A percentile compares a stretch with the other conserved stretches of the same genome.
phyloP scores from a whole-genome alignment of 2,329 filamentous ascomycete genomes.

The Albophoma yamanashiensis region DNA sequence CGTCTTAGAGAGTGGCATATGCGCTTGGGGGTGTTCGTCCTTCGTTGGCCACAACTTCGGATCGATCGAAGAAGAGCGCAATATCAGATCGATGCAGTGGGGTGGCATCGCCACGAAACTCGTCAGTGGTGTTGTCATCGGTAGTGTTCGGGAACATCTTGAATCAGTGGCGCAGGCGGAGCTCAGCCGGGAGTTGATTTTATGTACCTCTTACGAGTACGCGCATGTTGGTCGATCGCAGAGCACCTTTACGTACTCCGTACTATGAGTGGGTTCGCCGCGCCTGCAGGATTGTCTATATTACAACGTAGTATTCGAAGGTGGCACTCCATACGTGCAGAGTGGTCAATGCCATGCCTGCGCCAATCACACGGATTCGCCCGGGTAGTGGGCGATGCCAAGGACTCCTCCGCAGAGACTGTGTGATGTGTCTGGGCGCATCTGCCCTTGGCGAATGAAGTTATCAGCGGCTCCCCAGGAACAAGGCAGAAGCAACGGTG shows the following conservation, averaged over 20 bases:
- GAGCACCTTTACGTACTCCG: not conserved
- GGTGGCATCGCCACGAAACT: not conserved
- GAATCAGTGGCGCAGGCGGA: not conserved
- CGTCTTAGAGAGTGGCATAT: not conserved
- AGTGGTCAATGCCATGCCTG: not conserved
- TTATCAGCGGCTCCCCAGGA: not conserved
- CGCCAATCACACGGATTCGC: not conserved
- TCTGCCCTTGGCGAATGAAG: not conserved
- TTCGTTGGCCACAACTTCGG: too few species aligned
- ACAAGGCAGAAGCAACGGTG: not conserved
- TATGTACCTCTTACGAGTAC: not conserved
- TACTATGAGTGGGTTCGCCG: not conserved
- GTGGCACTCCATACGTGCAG: not conserved
- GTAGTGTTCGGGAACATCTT: not conserved
- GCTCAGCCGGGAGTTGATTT: not conserved
- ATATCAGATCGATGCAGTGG: not conserved
- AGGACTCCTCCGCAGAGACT: not conserved
- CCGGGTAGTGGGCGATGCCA: not conserved
- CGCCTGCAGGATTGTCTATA: not conserved
- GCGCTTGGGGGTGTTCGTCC: not conserved
- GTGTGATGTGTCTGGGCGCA: not conserved
- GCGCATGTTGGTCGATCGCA: not conserved
- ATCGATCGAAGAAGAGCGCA: too few species aligned
- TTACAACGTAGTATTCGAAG: not conserved
- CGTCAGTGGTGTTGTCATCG: not conserved